Base-by-base conservation (phyloP, 768 basidiomycete species). In the Rubroboletus satanas region DNA sequence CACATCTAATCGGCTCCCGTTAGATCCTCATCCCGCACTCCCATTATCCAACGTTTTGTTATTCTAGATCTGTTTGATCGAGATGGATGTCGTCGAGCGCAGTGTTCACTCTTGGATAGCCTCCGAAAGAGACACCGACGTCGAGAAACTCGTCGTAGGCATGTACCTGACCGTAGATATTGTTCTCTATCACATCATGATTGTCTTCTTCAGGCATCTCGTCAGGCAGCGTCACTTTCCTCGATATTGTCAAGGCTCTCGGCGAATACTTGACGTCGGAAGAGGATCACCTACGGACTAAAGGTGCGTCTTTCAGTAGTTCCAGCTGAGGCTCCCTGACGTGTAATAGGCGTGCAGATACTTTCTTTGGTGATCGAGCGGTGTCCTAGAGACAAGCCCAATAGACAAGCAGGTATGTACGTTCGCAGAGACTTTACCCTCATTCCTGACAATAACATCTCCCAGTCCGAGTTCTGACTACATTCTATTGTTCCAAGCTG, bases 211-310 rank as follows among this genome's bases (percentile, higher is more conserved):
- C 60, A 85, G 84, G 74, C 46, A 72, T 85, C 51, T 79, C 82
- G 14, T 74, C 75, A 56, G 84, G 83, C 18, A 69, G 76, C 21
- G 70, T 81, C 9, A 80, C 84, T 18, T 74, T 97, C 14, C 74
- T 94, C 5, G 80, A 86, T 57, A 73, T 98, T 21, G 91, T 98
- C 35, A 93, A 91, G 66, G 84, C 85, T 26, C 79, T 97, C 0
- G 92, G 92, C 39, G 87, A 90, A 61, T 93, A 89, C 64, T 75
- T 99, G 14, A 95, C 91, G 0, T 85, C 91, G 2, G 90, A 94
- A 54, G 89, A 96, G 51, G 90, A 87, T 62, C 75, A 77, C 5
- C 70, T 88, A 11, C 80, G 96, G 29, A 81, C 82, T 9, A 92
- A 92, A 77, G 96, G 96, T 92, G 55, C 44, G 51, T 45, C 56